Base-by-base conservation (phyloP, 805 yeast species). In the Hanseniaspora occidentalis region DNA sequence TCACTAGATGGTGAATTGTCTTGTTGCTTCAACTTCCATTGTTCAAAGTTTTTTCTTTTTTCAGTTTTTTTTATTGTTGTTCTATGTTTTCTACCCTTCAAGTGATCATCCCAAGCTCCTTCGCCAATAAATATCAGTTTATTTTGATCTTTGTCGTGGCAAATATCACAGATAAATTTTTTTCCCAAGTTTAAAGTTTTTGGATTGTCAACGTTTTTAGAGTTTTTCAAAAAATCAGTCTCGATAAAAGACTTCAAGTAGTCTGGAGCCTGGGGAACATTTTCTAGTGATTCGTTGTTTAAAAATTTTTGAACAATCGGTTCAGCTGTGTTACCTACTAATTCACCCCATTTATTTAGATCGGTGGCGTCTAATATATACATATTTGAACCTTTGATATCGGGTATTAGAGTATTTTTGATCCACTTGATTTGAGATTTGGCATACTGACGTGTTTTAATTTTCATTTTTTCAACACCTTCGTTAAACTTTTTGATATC, bases 391-490 rank as follows among this genome's bases (percentile, higher is more conserved):
- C 84, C 84, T 38, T 77, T 66, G 24, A 69, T 55, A 56, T 79
- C 86, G 0, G 77, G 73, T 0, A 78, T 67, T 11, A 92, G 59
- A 43, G 76, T 65, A 48, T 80, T 83, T 37, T 71, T 69, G 45
- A 92, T 86, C 96, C 97, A 92, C 55, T 85, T 86, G 10, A 85
- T 77, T 55, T 92, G 98, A 45, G 72, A 71, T 46, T 77, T 79
- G 1, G 97, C 95, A 58, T 92, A 92, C 51, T 79, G 82, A 41
- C 95, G 62, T 0, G 98, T 92, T 33, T 80, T 67, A 0, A 74
- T 61, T 54, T 89, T 88, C 97, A 92, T 92, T 25, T 74, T 66
- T 10, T 74, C 80, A 2, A 79, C 62, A 8, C 89, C 75, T 3
- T 60, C 64, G 3, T 54, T 54, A 39, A 70, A 69, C 13, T 48